Conservation (phyloP, 1,139 yeast genomes). For the Hyphopichia pseudoburtonii region DNA sequence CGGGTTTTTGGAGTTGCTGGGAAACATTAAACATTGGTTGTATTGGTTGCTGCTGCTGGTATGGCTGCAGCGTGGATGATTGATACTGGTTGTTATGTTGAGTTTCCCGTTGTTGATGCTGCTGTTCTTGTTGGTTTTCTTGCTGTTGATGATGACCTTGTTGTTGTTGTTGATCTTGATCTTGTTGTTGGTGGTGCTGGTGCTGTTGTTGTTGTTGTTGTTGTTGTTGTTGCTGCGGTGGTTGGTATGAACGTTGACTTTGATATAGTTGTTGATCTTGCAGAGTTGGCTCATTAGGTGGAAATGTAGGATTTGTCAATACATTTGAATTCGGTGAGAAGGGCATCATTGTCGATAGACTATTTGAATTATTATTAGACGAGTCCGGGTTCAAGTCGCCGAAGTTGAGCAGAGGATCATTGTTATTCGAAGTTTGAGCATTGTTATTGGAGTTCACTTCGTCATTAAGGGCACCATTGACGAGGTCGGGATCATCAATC, state of each 20-base stretch:
- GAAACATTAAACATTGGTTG: conserved; percentile 1
- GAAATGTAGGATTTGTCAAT: conserved; percentile 11
- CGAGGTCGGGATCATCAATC: conserved; percentile 80
- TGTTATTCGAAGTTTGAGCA: conserved; percentile 8
- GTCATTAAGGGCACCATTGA: conserved; percentile 49
- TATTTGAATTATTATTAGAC: conserved; percentile 12
- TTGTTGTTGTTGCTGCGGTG: conserved; percentile 4
- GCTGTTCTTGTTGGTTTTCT: conserved; percentile 6
- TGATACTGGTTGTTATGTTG: background rate
- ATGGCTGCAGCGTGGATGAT: conserved; percentile 1
- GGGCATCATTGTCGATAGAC: conserved; percentile 24
- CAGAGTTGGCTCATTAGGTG: conserved; percentile 12
- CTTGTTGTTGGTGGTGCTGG: conserved; percentile 4
- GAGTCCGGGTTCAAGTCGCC: conserved; percentile 3
- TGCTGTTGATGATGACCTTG: conserved; percentile 1
- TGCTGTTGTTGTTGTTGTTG: conserved; percentile 6
- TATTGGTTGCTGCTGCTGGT: conserved; percentile 4
- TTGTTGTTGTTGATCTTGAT: conserved; percentile 3
- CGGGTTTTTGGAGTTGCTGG: background rate
- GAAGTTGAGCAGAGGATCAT: conserved; percentile 4
- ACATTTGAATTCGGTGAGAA: conserved; percentile 30
- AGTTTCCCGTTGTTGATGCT: conserved; percentile 4
- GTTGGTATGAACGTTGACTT: conserved; percentile 2
- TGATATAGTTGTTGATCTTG: conserved; percentile 10
- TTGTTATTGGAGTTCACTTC: conserved; percentile 14